Evolutionary conservation across 2,329 filamentous ascomycete genomes (phyloP), one percentile per base, ranked within the genome.

Genomic region (Fusarium ambrosium): DNA sequence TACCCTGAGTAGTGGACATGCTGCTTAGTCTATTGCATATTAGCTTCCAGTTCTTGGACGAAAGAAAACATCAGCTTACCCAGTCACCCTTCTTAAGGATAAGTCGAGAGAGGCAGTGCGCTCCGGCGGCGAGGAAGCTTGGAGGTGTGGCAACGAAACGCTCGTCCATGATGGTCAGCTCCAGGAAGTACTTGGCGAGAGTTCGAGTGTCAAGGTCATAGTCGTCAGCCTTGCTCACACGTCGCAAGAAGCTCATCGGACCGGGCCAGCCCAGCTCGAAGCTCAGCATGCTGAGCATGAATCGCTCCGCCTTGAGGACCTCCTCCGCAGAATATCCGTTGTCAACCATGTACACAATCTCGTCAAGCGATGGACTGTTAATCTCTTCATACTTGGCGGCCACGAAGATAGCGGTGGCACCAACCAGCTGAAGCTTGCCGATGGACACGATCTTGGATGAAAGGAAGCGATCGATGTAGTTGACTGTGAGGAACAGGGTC

Each of bases 351-450:
- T 96, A 98, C 70, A 98, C 94, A 79, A 99, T 97, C 86, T 99
- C 97, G 71, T 93, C 90, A 24, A 99, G 92, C 1, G 96, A 98
- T 27, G 95, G 97, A 83, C 95, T 98, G 84, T 98, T 97, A 86
- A 99, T 98, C 86, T 99, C 97, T 84, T 99, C 97, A 81, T 98
- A 99, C 85, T 99, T 99, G 78, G 97, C 94, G 14, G 97, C 97
- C 70, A 99, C 92, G 79, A 98, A 95, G 76, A 99, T 93, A 29
- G 97, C 97, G 5, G 97, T 98, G 24, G 97, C 96, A 56, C 97
- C 97, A 62, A 98, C 97, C 18, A 99, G 91, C 85, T 99, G 97
- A 55, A 99, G 89, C 85, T 98, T 98, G 71, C 93, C 94, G 16
- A 98, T 90, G 2, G 97, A 98, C 37, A 99, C 95, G 41, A 98